Conservation (phyloP, 106 monocot genomes). For the Apostasia shenzhenica region DNA sequence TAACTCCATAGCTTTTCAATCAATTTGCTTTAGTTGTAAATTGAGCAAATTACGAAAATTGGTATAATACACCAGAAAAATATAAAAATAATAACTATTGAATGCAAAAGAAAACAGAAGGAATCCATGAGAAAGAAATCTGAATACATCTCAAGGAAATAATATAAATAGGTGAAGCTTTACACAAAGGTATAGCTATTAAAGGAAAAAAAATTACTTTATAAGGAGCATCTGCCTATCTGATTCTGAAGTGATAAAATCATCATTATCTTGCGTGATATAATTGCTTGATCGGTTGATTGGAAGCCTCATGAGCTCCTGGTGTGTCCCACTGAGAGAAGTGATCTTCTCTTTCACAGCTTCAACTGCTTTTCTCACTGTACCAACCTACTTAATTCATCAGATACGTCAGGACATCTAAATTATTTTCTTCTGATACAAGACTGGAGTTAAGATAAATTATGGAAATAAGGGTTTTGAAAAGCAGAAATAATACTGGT, state of each 20-base stretch:
- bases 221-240: slow-evolving; percentile 79
- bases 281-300: slow-evolving; percentile 34
- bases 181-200: background rate
- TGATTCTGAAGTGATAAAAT: slow-evolving; percentile 89
- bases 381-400: slow-evolving; percentile 36
- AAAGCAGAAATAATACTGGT: background rate
- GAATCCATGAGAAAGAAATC: background rate
- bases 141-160: too few relatives aligned
- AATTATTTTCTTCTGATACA: background rate
- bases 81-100: too few relatives aligned
- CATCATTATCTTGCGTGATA: slow-evolving; percentile 41
- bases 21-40: too few relatives aligned
- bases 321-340: slow-evolving; percentile 28
- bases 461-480: background rate
- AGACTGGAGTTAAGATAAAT: background rate
- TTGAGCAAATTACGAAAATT: too few relatives aligned
- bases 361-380: slow-evolving; percentile 63
- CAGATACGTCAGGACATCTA: background rate
- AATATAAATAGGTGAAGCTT: too few relatives aligned
- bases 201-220: slow-evolving; percentile 26
- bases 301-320: slow-evolving; percentile 49
- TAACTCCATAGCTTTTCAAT: too few relatives aligned
- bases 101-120: background rate
- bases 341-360: slow-evolving; percentile 35
- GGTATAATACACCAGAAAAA: too few relatives aligned